These are phyloP conservation scores for Amanita muscaria DNA, from an alignment of 768 basidiomycete genomes.

Conservation along the genomic window DNA sequence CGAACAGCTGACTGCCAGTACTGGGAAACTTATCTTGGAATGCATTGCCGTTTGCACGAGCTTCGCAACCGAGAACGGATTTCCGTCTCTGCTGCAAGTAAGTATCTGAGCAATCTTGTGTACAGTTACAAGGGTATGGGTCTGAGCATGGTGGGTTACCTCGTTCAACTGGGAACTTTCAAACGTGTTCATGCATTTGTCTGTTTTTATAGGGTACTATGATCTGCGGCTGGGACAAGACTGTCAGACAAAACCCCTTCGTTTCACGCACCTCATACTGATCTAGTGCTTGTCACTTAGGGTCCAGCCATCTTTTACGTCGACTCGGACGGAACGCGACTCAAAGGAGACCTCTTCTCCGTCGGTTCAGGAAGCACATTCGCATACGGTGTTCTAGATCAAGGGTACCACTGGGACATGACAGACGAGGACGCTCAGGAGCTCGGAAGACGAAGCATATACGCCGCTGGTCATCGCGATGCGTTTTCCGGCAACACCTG, in stretches of 20 bases:
- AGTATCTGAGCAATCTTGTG: slow-evolving; percentile 94
- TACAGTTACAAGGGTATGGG: slow-evolving; percentile 99
- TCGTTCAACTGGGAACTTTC: not conserved
- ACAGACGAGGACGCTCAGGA: slow-evolving; percentile 92
- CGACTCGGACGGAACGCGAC: slow-evolving; percentile 90
- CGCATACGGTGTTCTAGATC: slow-evolving; percentile 98
- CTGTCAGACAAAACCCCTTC: slow-evolving; percentile 37
- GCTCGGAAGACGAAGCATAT: slow-evolving; percentile 86
- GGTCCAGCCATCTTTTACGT: slow-evolving; percentile 96
- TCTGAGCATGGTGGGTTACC: slow-evolving; percentile 79
- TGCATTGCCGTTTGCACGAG: slow-evolving; percentile 95
- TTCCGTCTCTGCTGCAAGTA: slow-evolving; percentile 97
- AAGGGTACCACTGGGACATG: slow-evolving; percentile 90
- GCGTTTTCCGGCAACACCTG: slow-evolving; percentile 94
- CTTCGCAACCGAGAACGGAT: slow-evolving; percentile 94
- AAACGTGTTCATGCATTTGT: slow-evolving; percentile 3
- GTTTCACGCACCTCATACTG: not conserved
- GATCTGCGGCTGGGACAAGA: slow-evolving; percentile 99
- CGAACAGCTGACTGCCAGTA: slow-evolving; percentile 83
- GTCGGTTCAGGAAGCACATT: slow-evolving; percentile 98
- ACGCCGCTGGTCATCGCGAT: slow-evolving; percentile 94
- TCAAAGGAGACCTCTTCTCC: slow-evolving; percentile 97
- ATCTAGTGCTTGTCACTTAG: slow-evolving; percentile 25
- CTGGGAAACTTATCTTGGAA: slow-evolving; percentile 99
- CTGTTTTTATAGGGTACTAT: slow-evolving; percentile 72